Base-by-base conservation (phyloP, 1,284 basidiomycete species). In the Pterulicium gracile region DNA sequence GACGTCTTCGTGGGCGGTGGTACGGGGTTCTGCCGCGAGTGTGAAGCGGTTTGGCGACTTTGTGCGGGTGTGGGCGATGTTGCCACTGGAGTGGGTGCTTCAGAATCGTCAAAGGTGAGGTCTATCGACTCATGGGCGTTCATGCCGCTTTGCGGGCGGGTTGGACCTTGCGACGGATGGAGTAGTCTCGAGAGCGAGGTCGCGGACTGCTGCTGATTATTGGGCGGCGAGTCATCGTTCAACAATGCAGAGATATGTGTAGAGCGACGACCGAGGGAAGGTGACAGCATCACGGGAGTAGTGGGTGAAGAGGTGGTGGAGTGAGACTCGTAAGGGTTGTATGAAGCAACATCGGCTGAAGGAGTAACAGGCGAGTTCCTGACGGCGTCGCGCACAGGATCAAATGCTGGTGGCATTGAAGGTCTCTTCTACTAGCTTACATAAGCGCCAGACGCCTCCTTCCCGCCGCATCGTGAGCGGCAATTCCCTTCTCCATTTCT, bases 311-410 rank as follows among this genome's bases (percentile, higher is more conserved):
- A 46, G 19, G 49, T 49, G 44, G 22, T 44, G 22, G 44, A 51
- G 17, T 47, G 52, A 17, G 51, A 50, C 32, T 54, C 40, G 39
- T 43, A 47, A 18, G 47, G 35, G 43, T 63, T 51, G 7, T 23
- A 7, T 36, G 53, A 20, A 15, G 45, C 60, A 34, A 62, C 22
- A 17, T 21, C 34, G 15, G 23, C 52, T 49, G 12, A 52, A 52
- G 43, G 50, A 55, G 12, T 50, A 41, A 40, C 58, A 15, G 76
- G 77, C 32, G 81, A 83, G 64, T 83, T 83, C 55, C 80, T 72
- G 57, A 83, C 81, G 52, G 83, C 83, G 72, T 87, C 83, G 59
- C 83, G 75, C 50, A 87, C 84, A 58, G 85, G 85, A 72, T 88
- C 84, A 70, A 86, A 88, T 50, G 78, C 79, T 57, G n/a, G n/a